Conservation (phyloP, 306 rosid species). For the apple (Malus domestica) region ASM211411v1 NC_041791.1:34703501-34704000, state of each 20-base stretch:
- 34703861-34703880: background rate
- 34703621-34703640: no score
- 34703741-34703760: background rate
- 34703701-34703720: background rate
- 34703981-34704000: background rate
- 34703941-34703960: background rate
- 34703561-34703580: no score
- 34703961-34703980: background rate
- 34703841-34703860: no score
- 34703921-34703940: background rate
- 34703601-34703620: no score
- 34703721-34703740: no score
- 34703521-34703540: no score
- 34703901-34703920: no score
- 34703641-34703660: background rate
- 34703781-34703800: background rate
- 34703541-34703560: no score
- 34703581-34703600: no score
- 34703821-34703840: no score
- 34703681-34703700: background rate
- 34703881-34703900: background rate
- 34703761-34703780: background rate
- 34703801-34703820: background rate
- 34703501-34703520: no score
- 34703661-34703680: no score